Evolutionary conservation across 257 asterid genomes (phyloP), one percentile per base, ranked within the genome.

Genomic region (Nicotiana otophora): DNA sequence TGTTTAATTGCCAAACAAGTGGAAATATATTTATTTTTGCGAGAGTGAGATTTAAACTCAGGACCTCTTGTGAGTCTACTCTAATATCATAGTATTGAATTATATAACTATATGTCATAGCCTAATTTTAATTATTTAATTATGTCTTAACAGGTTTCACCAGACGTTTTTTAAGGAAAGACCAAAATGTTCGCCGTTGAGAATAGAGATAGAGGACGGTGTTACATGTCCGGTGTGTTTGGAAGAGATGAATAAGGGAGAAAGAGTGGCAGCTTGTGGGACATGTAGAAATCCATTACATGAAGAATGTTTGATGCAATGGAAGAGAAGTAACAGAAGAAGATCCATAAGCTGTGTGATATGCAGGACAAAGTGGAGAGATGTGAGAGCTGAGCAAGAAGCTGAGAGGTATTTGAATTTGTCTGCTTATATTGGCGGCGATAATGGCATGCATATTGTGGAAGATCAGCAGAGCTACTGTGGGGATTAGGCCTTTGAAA

Each of bases 311-410:
- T 92, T 96, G 87, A 77, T 89, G 95, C 83, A 91, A 2, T 96
- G 99, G 99, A 92, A 91, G 90, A 93, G 85, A 85, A 91, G 91
- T 77, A 89, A 92, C 86, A 90, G 97, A 83, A 92, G 97, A 80
- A 84, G 97, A 80, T 88, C 91, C 0, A 82, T 91, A 36, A 91
- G 95, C 30, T 96, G 99, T 82, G 99, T 94, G 80, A 92, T 96
- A 74, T 96, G 99, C 88, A 97, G 99, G 12, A 93, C 99, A 61
- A 89, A 92, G 93, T 94, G 98, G 98, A 91, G 95, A 77, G 90
- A 83, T 84, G 82, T 39, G 60, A 81, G 77, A 72, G 90, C 81
- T 83, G 91, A 70, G 58, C 94, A 91, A 68, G 91, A 86, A 19
- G 93, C 51, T 42, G 51, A 91, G 12, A 91, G 83, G 92, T 96